These are phyloP conservation scores for Vigna angularis DNA, from an alignment of 306 rosid species.

Conservation along the genomic window DNA sequence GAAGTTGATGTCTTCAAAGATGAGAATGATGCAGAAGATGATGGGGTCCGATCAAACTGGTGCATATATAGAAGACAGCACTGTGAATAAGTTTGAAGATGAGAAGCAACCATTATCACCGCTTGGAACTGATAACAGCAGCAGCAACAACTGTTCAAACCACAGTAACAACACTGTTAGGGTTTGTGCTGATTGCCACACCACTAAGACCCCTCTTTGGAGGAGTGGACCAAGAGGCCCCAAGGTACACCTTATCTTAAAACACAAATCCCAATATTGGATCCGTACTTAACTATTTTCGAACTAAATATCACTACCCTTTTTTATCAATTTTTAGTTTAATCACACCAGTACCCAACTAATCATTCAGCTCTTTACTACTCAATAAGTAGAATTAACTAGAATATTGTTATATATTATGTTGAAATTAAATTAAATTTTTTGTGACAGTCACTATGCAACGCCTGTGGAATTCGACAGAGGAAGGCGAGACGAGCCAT, in stretches of 20 bases:
- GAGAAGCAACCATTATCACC: conserved; percentile 47
- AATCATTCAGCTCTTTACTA: neutral
- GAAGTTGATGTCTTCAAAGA: conserved; percentile 88
- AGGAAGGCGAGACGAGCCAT: conserved; percentile 92
- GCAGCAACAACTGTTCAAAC: conserved; percentile 47
- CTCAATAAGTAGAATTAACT: neutral
- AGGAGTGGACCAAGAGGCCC: conserved; percentile 99
- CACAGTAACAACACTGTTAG: conserved; percentile 55
- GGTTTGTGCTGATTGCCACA: conserved; percentile 91
- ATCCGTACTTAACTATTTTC: neutral
- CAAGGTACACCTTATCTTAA: conserved; percentile 54
- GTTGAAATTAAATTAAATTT: neutral
- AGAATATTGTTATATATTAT: neutral
- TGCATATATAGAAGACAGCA: conserved; percentile 24
- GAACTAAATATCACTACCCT: neutral
- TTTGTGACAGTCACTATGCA: conserved; percentile 76
- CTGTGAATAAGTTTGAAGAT: conserved; percentile 54
- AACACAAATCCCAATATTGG: neutral
- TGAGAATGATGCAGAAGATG: conserved; percentile 77
- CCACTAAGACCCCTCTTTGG: conserved; percentile 98
- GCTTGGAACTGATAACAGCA: conserved; percentile 46
- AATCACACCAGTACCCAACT: neutral
- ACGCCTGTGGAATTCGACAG: conserved; percentile 96
- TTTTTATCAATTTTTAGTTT: neutral
- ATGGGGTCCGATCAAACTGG: conserved; percentile 52